Evolutionary conservation across 805 yeast genomes (phyloP), one percentile per base, ranked within the genome.

Genomic region (Yamadazyma sp.): DNA sequence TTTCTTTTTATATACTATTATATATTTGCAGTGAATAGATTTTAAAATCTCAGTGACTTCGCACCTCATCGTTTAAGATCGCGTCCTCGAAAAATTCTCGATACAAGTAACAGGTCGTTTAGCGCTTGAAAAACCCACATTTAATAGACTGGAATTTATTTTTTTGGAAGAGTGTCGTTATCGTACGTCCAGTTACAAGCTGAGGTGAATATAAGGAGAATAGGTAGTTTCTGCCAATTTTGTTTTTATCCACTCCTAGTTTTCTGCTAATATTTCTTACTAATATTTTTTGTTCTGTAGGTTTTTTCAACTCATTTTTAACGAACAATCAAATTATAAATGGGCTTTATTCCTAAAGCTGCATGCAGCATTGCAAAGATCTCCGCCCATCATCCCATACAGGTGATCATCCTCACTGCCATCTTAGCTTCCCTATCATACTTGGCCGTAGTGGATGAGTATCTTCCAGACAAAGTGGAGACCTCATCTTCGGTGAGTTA

Each of bases 331-430:
- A 6, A 11, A n/a, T n/a, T 8, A 14, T 32, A 28, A 16, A 35
- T 35, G 38, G 32, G 32, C 14, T 18, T 28, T 13, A 28, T 35
- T 28, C 25, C 38, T 14, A 27, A 14, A 28, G 18, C 28, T 6
- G 32, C 34, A 26, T 37, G 40, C 37, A 38, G 28, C 8, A 27
- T 79, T 37, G 83, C 85, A 31, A 67, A 66, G 41, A 57, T 73
- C 15, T 78, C 91, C 37, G 93, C 95, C 10, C 75, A 77, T 42
- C 75, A 81, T 54, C 99, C 99, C 12, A 86, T 91, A 48, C 98
- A 90, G 61, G 75, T 88, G 38, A 80, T 90, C 37, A 78, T 88
- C 32, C 53, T 78, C 40, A 75, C 88, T 5, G 73, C 91, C 10
- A 62, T 89, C 33, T 57, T 87, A 27, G 93, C 95, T 2, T 82